Conservation (phyloP, 441 rosid species). For the Erodium moschatum region DNA sequence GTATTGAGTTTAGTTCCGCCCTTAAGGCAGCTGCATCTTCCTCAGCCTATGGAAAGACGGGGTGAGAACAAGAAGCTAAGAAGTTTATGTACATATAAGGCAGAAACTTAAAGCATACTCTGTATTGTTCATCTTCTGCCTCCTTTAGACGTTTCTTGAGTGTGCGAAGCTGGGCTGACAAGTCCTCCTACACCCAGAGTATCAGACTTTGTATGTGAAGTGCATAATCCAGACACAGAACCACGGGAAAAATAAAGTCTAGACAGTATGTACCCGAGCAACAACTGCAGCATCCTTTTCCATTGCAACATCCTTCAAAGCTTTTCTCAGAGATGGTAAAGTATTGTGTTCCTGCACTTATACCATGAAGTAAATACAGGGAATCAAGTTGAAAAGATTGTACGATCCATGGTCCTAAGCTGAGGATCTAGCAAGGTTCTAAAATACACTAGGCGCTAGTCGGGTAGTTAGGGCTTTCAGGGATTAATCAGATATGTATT, state of each 20-base stretch:
- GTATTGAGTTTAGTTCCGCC: conserved; percentile 26
- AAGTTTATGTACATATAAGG: conserved; percentile 12
- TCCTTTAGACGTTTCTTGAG: conserved; percentile 77
- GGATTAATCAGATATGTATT: too few species aligned
- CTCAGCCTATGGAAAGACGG: conserved; percentile 60
- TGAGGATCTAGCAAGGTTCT: not conserved
- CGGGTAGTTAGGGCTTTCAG: too few species aligned
- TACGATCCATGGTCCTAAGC: not conserved
- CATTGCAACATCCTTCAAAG: conserved; percentile 89
- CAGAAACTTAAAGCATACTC: conserved; percentile 37
- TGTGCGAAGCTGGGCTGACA: conserved; percentile 82
- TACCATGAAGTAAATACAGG: not conserved
- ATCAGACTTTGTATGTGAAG: conserved; percentile 22
- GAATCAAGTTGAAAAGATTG: not conserved
- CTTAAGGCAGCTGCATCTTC: conserved; percentile 57
- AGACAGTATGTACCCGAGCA: conserved; percentile 46
- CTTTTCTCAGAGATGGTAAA: conserved; percentile 86
- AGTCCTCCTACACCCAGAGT: conserved; percentile 70
- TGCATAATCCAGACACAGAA: conserved; percentile 6
- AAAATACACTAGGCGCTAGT: too few species aligned
- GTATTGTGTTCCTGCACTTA: conserved; percentile 64
- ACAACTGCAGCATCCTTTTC: conserved; percentile 99
- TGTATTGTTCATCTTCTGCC: conserved; percentile 90
- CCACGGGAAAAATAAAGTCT: conserved; percentile 1
- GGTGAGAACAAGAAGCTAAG: conserved; percentile 15